Base-by-base conservation (phyloP, 2,329 filamentous ascomycete genomes). In the Paradendryphiella salina region DNA sequence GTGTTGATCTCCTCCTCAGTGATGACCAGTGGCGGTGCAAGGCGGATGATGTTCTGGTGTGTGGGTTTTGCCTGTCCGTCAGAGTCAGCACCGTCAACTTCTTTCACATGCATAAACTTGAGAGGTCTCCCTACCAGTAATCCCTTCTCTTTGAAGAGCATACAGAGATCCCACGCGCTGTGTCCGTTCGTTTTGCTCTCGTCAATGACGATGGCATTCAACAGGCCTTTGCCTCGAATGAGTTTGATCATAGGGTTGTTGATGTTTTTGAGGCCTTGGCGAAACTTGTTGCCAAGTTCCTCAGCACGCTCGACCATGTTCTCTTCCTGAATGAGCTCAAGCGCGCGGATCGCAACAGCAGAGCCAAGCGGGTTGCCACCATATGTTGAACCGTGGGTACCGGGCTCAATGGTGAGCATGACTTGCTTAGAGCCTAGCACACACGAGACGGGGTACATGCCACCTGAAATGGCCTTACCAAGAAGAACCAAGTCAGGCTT, bases 371-470 rank as follows among this genome's bases (percentile, higher is more conserved):
- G 94, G 77, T 99, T 99, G 42, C 94, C 94, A 55, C 94, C 94
- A 70, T 97, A 99, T n/a, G 94, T 99, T 34, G 90, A 96, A 40
- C 94, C 94, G 76, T 99, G 94, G 20, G 94, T 97, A 53, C 94
- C 94, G 20, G 94, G 90, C 80, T 99, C 94, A 58, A 99, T 82
- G 8, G 93, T 94, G 61, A 96, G 83, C 92, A 99, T 96, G 58
- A 97, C 81, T 50, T 96, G 92, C 76, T 88, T 91, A 66, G 86
- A 86, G 56, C 88, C 87, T 44, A 99, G 81, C 40, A 99, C 92
- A 66, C 87, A 91, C 55, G 91, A 96, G 50, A 99, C 94, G n/a
- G 94, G 94, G 77, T 99, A 99, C 88, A 97, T 94, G 74, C 94
- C 94, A 58, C 94, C 94, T 28, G 91, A 96, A 72, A 99, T 96